phyloP scores from a whole-genome alignment of 257 asterid genomes.

The Ophiorrhiza pumila region DNA sequence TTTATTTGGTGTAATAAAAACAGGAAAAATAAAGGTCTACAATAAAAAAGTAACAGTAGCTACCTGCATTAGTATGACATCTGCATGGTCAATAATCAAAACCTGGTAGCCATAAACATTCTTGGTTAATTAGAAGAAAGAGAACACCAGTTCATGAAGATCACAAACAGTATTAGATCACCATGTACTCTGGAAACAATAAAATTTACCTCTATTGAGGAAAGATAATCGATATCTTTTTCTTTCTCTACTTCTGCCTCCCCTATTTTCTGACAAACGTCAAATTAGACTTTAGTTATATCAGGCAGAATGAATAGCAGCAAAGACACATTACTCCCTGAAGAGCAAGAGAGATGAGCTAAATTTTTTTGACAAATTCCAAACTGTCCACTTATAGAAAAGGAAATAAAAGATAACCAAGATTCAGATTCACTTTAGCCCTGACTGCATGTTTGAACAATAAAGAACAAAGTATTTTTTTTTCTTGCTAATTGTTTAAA shows the following conservation, averaged over 20 bases:
- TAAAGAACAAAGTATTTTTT: no score
- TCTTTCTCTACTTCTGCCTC: constrained; percentile 72
- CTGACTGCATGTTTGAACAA: background rate
- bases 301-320: background rate
- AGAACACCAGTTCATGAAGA: constrained; percentile 1
- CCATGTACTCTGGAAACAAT: background rate
- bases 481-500: no score
- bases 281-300: background rate
- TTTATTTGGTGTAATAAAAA: background rate
- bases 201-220: constrained; percentile 79
- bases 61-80: constrained; percentile 92
- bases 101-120: constrained; percentile 44
- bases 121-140: constrained; percentile 20
- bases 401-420: background rate
- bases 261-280: constrained; percentile 68
- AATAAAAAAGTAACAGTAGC: constrained; percentile 5
- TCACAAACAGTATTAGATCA: background rate
- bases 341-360: background rate
- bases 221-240: constrained; percentile 92
- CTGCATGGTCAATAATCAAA: constrained; percentile 89
- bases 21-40: background rate
- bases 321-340: background rate
- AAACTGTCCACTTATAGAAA: background rate
- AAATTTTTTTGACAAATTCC: background rate
- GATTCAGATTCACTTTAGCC: background rate